A percentile compares a stretch with the other conserved stretches of the same genome.
phyloP scores from a whole-genome alignment of 2,329 filamentous ascomycete species.

The Stemphylium beticola region DNA sequence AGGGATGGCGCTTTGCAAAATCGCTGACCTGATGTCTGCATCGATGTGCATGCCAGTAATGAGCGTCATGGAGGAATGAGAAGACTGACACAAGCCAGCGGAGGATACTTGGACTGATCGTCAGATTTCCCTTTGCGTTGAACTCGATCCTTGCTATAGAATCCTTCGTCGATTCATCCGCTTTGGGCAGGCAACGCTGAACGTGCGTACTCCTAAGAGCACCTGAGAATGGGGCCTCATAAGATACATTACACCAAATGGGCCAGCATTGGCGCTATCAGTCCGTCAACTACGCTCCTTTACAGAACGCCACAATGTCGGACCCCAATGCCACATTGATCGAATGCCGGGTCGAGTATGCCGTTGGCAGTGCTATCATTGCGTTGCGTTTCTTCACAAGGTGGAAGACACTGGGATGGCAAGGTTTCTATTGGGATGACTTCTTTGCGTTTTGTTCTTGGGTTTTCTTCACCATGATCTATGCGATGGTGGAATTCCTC shows the following conservation, averaged over 20 bases:
- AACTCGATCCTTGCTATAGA: neutral
- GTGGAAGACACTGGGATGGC: neutral
- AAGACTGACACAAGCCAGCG: neutral
- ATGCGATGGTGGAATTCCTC: conserved; percentile 2
- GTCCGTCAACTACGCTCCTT: neutral
- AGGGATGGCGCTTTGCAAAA: too few relatives aligned
- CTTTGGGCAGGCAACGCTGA: neutral
- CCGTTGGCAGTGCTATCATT: neutral
- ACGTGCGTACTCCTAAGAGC: too few relatives aligned
- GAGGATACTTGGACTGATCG: neutral
- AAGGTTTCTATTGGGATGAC: neutral
- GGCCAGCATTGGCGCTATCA: neutral
- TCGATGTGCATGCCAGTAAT: neutral
- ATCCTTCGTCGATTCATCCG: neutral
- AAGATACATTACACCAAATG: neutral
- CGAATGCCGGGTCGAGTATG: neutral
- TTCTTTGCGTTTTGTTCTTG: neutral
- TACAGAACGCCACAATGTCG: neutral
- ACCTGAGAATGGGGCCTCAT: neutral
- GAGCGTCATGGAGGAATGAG: neutral
- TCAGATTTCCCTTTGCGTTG: neutral
- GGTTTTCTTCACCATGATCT: neutral
- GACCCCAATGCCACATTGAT: neutral
- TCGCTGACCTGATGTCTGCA: too few relatives aligned
- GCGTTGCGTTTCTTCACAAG: neutral